A percentile compares a stretch with the other conserved stretches of the same genome.
These are phyloP conservation scores for Leucocoprinus sp. DNA, from an alignment of 768 basidiomycete species.

Conservation along the genomic window DNA sequence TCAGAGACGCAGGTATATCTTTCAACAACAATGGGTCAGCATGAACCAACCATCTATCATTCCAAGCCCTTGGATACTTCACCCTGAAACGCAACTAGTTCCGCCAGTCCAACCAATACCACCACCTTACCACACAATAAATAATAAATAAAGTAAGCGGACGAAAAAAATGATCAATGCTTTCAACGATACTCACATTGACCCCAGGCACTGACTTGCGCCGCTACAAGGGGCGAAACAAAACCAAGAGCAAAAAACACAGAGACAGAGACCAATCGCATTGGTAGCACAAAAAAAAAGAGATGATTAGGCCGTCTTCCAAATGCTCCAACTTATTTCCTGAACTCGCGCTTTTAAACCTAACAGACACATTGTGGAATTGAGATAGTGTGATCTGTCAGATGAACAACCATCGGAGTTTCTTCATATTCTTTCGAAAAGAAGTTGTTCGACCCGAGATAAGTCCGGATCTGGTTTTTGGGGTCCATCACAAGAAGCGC, in stretches of 20 bases:
- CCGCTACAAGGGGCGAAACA: constrained; percentile 13
- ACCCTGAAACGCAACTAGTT: constrained; percentile 35
- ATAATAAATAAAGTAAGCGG: background rate
- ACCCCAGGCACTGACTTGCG: constrained; percentile 17
- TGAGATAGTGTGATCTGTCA: too few species aligned
- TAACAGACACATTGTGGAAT: background rate
- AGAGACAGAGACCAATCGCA: constrained; percentile 13
- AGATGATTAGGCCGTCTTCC: too few species aligned
- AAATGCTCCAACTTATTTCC: background rate
- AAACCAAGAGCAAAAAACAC: constrained; percentile 9
- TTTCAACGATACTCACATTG: constrained; percentile 21
- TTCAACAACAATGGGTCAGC: too few species aligned
- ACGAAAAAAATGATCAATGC: background rate
- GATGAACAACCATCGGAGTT: too few species aligned
- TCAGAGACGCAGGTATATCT: constrained; percentile 17
- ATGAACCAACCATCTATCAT: too few species aligned
- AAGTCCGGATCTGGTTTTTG: too few species aligned
- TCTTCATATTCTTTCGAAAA: too few species aligned
- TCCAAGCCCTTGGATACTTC: background rate
- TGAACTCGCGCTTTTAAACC: background rate
- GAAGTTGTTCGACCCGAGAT: too few species aligned
- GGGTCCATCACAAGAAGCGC: too few species aligned
- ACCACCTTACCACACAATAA: constrained; percentile 14
- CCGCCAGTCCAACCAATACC: constrained; percentile 32
- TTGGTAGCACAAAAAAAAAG: background rate